A percentile compares a stretch with the other conserved stretches of the same genome.
phyloP scores from a whole-genome alignment of 148 eudicot genomes.

The Rhododendron vialii region DNA sequence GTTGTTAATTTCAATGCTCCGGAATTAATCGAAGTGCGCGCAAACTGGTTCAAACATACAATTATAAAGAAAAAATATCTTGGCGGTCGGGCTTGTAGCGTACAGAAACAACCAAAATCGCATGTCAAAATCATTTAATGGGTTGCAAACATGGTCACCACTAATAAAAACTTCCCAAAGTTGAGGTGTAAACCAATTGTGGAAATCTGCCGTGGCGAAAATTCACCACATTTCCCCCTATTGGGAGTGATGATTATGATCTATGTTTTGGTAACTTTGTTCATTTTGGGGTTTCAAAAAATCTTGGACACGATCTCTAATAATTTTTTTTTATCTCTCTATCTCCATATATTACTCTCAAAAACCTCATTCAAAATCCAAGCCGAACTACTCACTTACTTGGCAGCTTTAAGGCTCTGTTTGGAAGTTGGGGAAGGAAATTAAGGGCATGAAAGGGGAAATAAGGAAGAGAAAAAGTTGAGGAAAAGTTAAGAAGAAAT shows the following conservation, averaged over 20 bases:
- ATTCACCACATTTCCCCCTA: background rate
- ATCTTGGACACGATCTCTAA: fast-evolving
- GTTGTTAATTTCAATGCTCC: background rate
- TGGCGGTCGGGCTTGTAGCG: background rate
- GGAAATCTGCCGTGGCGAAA: background rate
- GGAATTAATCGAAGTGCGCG: too few relatives aligned
- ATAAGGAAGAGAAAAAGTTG: background rate
- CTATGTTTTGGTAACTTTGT: too few relatives aligned
- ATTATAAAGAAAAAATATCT: background rate
- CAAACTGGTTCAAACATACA: too few relatives aligned
- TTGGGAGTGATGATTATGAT: background rate
- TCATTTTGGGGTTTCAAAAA: too few relatives aligned
- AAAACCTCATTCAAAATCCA: too few relatives aligned
- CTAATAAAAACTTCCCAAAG: background rate
- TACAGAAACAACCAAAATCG: background rate
- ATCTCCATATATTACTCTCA: too few relatives aligned
- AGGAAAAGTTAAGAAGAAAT: too few relatives aligned
- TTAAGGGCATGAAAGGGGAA: too few relatives aligned
- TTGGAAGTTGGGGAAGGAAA: background rate
- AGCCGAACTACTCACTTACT: too few relatives aligned
- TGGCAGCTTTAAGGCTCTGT: too few relatives aligned
- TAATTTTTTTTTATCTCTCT: too few relatives aligned
- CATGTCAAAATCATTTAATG: background rate
- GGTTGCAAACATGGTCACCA: background rate
- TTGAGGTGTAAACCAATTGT: background rate